Base-by-base conservation (phyloP, 371 early-diverging fungal genomes). In the Fennellomyces sp. region DNA sequence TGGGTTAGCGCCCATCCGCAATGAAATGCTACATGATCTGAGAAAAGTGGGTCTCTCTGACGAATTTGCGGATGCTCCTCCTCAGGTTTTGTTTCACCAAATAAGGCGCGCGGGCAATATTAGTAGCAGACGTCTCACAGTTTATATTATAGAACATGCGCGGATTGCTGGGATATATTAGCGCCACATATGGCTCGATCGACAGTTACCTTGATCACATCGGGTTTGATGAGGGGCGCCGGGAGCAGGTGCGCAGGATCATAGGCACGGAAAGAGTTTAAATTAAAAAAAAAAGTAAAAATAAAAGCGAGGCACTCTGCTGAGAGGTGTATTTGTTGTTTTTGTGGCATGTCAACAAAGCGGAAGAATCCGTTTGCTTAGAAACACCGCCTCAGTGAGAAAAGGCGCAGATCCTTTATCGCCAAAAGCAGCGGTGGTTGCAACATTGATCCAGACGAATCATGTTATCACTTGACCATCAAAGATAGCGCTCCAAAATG, bases 11-110 rank as follows among this genome's bases (percentile, higher is more conserved):
- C 78, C 80, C 11, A 73, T 83, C 19, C 69, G 77, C 33, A 54
- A 66, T 12, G 72, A 66, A 33, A 80, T 86, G 77, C 26, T 83
- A 45, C 55, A 69, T 36, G 83, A 84, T 38, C 77, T 85, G 54
- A 64, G 78, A 50, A 63, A 65, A 6, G 71, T 76, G 26, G 88
- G 88, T 0, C 63, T 88, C 31, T 74, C 82, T 6, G 72, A 77
- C 21, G 70, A 76, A 15, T 88, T 88, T 67, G 81, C 80, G 28
- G 76, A 85, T 56, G 73, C 86, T 19, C 81, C 84, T 6, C 73
- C 82, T 2, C 65, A 81, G 65, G 87, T 75, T 70, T 1, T 21
- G 17, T 10, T 19, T 21, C 5, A 21, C n/a, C 1, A 28, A 15
- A 27, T 13, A 4, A 1, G 17, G 25, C 19, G 12, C 3, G 33